phyloP scores from a whole-genome alignment of 495 filamentous ascomycete species.

The Aspergillus nanangensis region DNA sequence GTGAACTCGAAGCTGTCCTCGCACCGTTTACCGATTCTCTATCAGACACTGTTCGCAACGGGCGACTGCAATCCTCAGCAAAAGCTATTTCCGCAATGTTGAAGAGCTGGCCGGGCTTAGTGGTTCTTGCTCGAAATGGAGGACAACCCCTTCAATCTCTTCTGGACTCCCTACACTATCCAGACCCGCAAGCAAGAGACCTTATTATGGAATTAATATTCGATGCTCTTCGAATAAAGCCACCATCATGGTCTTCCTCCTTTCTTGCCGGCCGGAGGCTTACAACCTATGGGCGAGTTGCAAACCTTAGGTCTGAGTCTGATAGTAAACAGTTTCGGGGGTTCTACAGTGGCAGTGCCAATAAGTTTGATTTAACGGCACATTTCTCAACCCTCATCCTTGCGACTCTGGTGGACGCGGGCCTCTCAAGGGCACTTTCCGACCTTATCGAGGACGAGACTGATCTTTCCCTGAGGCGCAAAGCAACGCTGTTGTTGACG shows the following conservation, averaged over 20 bases:
- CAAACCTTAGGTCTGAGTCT: slow-evolving; percentile 71
- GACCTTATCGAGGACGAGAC: slow-evolving; percentile 64
- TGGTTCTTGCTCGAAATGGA: slow-evolving; percentile 79
- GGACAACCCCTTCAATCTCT: slow-evolving; percentile 80
- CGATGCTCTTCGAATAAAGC: slow-evolving; percentile 87
- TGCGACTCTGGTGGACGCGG: slow-evolving; percentile 78
- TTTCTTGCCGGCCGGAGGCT: slow-evolving; percentile 89
- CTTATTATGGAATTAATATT: slow-evolving; percentile 81
- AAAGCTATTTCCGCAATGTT: slow-evolving; percentile 83
- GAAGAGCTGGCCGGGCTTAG: slow-evolving; percentile 86
- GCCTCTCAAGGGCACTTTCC: slow-evolving; percentile 64
- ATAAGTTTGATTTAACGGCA: slow-evolving; percentile 78
- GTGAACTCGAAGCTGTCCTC: slow-evolving; percentile 74
- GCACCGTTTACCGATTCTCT: slow-evolving; percentile 85
- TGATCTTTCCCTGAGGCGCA: slow-evolving; percentile 73
- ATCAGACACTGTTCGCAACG: slow-evolving; percentile 60
- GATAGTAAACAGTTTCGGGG: slow-evolving; percentile 37
- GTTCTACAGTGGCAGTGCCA: slow-evolving; percentile 57
- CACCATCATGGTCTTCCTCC: slow-evolving; percentile 92
- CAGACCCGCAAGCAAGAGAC: slow-evolving; percentile 60
- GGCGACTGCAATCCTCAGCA: slow-evolving; percentile 75
- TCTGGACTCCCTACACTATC: slow-evolving; percentile 71
- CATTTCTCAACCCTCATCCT: slow-evolving; percentile 92
- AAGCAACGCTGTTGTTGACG: slow-evolving; percentile 84
- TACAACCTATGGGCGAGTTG: slow-evolving; percentile 89